Evolutionary conservation across 2,329 filamentous ascomycete genomes (phyloP), one percentile per base, ranked within the genome.

Genomic region (Colletotrichum sp.): DNA sequence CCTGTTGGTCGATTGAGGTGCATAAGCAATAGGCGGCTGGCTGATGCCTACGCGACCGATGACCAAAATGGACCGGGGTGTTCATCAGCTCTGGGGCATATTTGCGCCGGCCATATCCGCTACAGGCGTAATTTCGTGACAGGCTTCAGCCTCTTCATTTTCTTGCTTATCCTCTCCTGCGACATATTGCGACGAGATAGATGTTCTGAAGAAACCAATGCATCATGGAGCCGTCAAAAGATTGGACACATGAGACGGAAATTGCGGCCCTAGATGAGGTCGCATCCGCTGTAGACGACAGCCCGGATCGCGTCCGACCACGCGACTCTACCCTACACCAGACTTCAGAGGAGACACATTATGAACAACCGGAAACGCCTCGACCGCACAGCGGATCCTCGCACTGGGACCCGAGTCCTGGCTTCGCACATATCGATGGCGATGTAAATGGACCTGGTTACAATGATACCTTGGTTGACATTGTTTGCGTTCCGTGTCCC

Each of bases 391-490:
- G 71, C 18, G 5, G 26, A 6, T 32, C 39, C 3, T 67, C 68
- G 2, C 81, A 82, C 69, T 81, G 79, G 80, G 79, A 83, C 32
- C 79, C 81, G 2, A 82, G 82, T 22, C 83, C 86, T 2, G 85
- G 86, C 1, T 88, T 88, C 59, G 84, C 83, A n/a, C 81, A 84
- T 13, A 80, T 88, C 48, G 84, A 86, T 55, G 86, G 86, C 36
- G 86, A 88, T n/a, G 80, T 88, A 15, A 81, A 81, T 13, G 86
- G 86, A 8, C 77, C 80, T 4, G 85, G 85, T 4, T 87, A 90
- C 78, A 90, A 91, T 74, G 86, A 90, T 78, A 91, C 90, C 1
- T 86, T 84, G 5, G 89, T 90, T 63, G 90, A 91, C 71, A 84
- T 91, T 59, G 84, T 91, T 52, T 86, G 89, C 8, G 86, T 91